phyloP scores from a whole-genome alignment of 805 yeast genomes.

The Ogataea trehaloabstinens region DNA sequence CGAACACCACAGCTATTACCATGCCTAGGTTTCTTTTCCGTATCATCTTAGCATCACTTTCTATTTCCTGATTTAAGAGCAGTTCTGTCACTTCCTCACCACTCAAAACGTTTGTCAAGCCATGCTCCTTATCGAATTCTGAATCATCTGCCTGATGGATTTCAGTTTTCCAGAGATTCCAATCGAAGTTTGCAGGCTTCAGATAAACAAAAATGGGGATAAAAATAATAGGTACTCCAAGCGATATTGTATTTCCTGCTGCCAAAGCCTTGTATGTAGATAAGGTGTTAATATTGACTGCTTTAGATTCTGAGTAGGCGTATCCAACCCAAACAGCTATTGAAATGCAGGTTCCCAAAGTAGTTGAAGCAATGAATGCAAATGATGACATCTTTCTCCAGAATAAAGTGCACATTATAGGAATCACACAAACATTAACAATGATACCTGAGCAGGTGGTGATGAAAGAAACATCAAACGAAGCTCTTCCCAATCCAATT shows the following conservation, averaged over 20 bases:
- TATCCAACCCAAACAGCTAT: slow-evolving; percentile 41
- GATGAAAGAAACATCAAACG: slow-evolving; percentile 51
- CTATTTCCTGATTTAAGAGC: slow-evolving; percentile 22
- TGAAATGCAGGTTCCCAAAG: slow-evolving; percentile 44
- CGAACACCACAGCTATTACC: slow-evolving; percentile 25
- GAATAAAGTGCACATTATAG: slow-evolving; percentile 46
- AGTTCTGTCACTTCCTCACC: slow-evolving; percentile 30
- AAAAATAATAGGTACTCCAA: slow-evolving; percentile 45
- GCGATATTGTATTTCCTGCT: slow-evolving; percentile 57
- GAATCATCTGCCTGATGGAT: slow-evolving; percentile 43
- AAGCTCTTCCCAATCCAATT: slow-evolving; percentile 50
- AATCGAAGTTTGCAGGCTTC: slow-evolving; percentile 49
- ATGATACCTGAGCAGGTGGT: slow-evolving; percentile 52
- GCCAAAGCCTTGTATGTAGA: slow-evolving; percentile 53
- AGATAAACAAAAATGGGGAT: slow-evolving; percentile 44
- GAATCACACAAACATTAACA: slow-evolving; percentile 55
- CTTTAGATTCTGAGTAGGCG: slow-evolving; percentile 30
- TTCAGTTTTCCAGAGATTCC: slow-evolving; percentile 42
- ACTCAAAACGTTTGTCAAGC: slow-evolving; percentile 27
- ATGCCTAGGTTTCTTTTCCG: slow-evolving; percentile 29
- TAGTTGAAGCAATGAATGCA: slow-evolving; percentile 45
- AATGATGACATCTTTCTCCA: slow-evolving; percentile 43
- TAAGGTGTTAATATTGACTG: slow-evolving; percentile 31
- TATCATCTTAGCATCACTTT: slow-evolving; percentile 23
- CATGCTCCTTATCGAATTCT: slow-evolving; percentile 31